phyloP scores from a whole-genome alignment of 2,329 filamentous ascomycete genomes.

The Hortaea werneckii region DNA sequence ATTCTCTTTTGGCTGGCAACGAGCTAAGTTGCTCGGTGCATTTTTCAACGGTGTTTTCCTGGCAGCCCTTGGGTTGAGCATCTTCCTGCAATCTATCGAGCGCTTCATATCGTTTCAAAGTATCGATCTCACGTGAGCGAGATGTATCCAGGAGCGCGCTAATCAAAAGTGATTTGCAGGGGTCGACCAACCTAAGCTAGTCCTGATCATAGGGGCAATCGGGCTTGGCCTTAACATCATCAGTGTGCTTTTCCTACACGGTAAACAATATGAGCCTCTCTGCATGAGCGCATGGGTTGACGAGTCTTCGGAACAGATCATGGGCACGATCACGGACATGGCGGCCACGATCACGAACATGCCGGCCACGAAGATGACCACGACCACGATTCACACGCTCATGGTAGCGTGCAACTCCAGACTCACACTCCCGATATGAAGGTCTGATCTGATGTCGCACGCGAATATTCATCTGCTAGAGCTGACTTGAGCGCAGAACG shows the following conservation, averaged over 20 bases:
- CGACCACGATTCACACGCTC: no score
- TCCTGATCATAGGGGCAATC: slow-evolving; percentile 59
- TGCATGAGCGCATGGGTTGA: no score
- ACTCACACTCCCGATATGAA: no score
- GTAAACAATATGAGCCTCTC: background rate
- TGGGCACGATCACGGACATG: no score
- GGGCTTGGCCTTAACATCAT: slow-evolving; percentile 60
- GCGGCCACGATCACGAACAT: no score
- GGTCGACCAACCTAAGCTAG: slow-evolving; percentile 53
- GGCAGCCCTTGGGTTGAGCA: slow-evolving; percentile 60
- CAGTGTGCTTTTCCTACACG: slow-evolving; percentile 48
- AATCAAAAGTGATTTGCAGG: slow-evolving; percentile 33
- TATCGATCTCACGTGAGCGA: no score
- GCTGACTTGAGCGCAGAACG: no score
- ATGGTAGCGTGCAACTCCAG: no score
- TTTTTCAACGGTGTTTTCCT: slow-evolving; percentile 76
- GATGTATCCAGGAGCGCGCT: no score
- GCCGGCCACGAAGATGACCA: no score
- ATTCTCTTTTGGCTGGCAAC: slow-evolving; percentile 66
- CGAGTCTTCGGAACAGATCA: no score
- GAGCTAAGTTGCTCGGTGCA: slow-evolving; percentile 58
- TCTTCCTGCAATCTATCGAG: slow-evolving; percentile 63
- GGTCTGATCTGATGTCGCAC: background rate
- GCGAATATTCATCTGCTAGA: no score
- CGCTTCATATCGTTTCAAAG: slow-evolving; percentile 49